Percentiles rank a stretch among this genome's conserved stretches.
These are phyloP conservation scores for Boletus subcaerulescens DNA, from an alignment of 768 basidiomycete species.

Conservation along the genomic window DNA sequence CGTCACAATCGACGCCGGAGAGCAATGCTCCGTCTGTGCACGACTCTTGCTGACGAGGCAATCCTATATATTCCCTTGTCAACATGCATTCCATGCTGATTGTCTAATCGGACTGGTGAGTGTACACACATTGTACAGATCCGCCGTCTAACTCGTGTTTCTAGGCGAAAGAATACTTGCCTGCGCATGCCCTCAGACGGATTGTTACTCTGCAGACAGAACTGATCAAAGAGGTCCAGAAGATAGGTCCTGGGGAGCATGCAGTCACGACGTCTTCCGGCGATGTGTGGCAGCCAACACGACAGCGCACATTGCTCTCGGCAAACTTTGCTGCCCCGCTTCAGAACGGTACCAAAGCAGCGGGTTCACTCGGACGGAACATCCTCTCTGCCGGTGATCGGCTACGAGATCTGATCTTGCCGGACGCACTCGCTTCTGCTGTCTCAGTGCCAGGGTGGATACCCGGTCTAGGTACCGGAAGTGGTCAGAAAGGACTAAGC, in stretches of 20 bases:
- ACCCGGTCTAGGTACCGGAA: conserved; percentile 55
- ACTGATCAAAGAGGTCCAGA: conserved; percentile 57
- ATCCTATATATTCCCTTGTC: conserved; percentile 98
- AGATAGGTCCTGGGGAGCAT: conserved; percentile 32
- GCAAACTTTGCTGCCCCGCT: conserved; percentile 63
- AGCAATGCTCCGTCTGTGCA: conserved; percentile 81
- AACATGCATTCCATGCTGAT: conserved; percentile 96
- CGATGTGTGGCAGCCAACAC: conserved; percentile 42
- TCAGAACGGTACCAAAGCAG: conserved; percentile 62
- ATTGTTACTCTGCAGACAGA: conserved; percentile 85
- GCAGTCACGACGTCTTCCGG: conserved; percentile 32
- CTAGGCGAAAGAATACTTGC: conserved; percentile 90
- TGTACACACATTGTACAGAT: conserved; percentile 8
- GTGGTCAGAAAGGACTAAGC: conserved; percentile 42
- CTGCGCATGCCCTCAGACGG: conserved; percentile 75
- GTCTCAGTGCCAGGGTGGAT: conserved; percentile 81
- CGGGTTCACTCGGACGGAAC: conserved; percentile 70
- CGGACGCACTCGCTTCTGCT: conserved; percentile 85
- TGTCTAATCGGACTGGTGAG: conserved; percentile 92
- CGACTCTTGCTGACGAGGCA: conserved; percentile 78
- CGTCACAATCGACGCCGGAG: conserved; percentile 84
- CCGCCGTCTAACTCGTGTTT: conserved; percentile 1
- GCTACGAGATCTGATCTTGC: conserved; percentile 87
- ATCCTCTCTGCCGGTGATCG: conserved; percentile 87
- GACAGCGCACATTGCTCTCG: conserved; percentile 70